Conservation (phyloP, 805 yeast species). For the Candida pseudoglaebosa region DNA sequence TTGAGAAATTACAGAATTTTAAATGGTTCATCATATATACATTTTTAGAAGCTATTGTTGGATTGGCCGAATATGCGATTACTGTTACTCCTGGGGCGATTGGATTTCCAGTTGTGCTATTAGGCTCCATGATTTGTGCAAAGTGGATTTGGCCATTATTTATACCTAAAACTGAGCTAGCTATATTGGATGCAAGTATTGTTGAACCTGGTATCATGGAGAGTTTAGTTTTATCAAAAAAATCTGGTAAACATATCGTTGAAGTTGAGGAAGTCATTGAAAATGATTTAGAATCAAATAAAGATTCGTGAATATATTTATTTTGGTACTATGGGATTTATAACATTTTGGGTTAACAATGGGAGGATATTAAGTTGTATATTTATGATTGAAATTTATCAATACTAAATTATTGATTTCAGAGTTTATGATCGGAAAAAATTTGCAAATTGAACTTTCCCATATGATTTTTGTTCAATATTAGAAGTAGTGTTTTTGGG, state of each 20-base stretch:
- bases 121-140: conserved; percentile 65
- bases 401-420: no score
- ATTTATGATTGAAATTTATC: no score
- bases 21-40: conserved; percentile 57
- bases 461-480: no score
- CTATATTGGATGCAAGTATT: conserved; percentile 61
- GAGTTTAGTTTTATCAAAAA: not conserved
- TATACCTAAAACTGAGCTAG: conserved; percentile 59
- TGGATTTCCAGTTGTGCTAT: conserved; percentile 85
- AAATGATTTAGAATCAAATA: not conserved
- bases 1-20: conserved; percentile 22
- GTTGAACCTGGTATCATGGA: conserved; percentile 32
- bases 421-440: no score
- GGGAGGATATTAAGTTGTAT: no score
- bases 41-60: conserved; percentile 58
- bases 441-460: no score
- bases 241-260: not conserved
- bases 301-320: not conserved
- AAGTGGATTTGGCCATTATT: conserved; percentile 55
- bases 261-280: not conserved
- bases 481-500: no score
- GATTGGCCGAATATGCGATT: conserved; percentile 78
- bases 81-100: conserved; percentile 87
- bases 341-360: no score
- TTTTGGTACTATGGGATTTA: no score